A percentile compares a stretch with the other conserved stretches of the same genome.
phyloP scores from a whole-genome alignment of 768 basidiomycete species.

The Tulasnella sp. region DNA sequence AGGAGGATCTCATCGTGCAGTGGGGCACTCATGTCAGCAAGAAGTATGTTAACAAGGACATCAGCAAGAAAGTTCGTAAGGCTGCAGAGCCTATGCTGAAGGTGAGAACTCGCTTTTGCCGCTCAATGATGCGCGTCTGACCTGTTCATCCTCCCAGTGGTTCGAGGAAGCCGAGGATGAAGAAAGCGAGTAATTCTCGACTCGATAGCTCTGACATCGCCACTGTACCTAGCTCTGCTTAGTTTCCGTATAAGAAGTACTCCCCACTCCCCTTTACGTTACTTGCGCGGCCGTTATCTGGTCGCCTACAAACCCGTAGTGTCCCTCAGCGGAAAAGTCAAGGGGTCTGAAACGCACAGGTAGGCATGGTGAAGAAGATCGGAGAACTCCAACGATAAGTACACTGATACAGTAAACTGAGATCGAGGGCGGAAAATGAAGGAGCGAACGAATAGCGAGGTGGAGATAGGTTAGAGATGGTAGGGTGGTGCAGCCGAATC shows the following conservation, averaged over 20 bases:
- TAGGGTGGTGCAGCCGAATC: not conserved
- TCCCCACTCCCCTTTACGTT: too few species aligned
- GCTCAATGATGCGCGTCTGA: not conserved
- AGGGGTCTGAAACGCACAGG: not conserved
- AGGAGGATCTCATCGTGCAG: slow-evolving; percentile 82
- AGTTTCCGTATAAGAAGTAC: not conserved
- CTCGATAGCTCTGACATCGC: not conserved
- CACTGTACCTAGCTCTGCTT: not conserved
- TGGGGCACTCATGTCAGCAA: slow-evolving; percentile 97
- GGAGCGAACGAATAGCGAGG: not conserved
- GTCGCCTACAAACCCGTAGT: too few species aligned
- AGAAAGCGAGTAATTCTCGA: slow-evolving; percentile 46
- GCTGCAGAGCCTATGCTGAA: slow-evolving; percentile 94
- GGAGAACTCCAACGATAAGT: not conserved
- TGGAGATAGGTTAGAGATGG: too few species aligned
- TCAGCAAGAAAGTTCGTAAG: slow-evolving; percentile 92
- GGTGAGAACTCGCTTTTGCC: slow-evolving; percentile 45
- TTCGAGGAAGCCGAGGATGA: slow-evolving; percentile 84
- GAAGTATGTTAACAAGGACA: slow-evolving; percentile 94
- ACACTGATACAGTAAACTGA: not conserved
- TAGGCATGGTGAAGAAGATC: not conserved
- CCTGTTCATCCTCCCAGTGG: slow-evolving; percentile 52
- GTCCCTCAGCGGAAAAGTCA: slow-evolving; percentile 74
- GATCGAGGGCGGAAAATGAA: not conserved
- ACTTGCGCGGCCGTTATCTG: too few species aligned